Evolutionary conservation across 495 filamentous ascomycete species (phyloP).

Genomic region (Letharia lupina): DNA sequence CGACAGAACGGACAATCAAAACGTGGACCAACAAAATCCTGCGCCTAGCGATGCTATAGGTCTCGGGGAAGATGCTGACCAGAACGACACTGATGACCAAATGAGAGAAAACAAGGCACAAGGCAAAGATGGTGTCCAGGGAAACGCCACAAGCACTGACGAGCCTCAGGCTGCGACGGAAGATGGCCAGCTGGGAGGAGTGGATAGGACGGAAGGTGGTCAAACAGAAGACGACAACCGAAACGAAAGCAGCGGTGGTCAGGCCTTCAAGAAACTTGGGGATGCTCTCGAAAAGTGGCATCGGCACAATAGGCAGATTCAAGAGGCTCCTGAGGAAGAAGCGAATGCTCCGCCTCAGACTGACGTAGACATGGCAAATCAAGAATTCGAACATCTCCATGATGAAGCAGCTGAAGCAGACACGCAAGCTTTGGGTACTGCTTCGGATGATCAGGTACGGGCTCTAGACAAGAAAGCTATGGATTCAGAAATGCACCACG

Average conservation of each 20-base stretch:
- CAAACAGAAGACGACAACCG: not conserved
- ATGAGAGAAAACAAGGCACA: constrained; percentile 41
- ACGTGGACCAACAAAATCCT: constrained; percentile 53
- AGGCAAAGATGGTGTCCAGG: constrained; percentile 31
- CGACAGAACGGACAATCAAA: constrained; percentile 38
- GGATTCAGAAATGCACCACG: constrained; percentile 55
- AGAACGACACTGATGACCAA: constrained; percentile 33
- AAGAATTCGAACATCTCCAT: constrained; percentile 83
- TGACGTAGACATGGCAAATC: constrained; percentile 57
- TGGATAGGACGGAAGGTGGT: not conserved
- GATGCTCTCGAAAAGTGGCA: constrained; percentile 93
- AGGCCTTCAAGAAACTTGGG: constrained; percentile 85
- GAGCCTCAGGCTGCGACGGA: constrained; percentile 38
- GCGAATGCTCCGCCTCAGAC: constrained; percentile 40
- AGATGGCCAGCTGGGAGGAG: constrained; percentile 8
- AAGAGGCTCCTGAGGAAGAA: constrained; percentile 54
- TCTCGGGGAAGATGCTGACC: constrained; percentile 33
- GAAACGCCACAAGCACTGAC: constrained; percentile 30
- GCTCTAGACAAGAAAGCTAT: constrained; percentile 79
- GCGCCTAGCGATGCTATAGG: constrained; percentile 57
- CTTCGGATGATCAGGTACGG: constrained; percentile 75
- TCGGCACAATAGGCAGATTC: constrained; percentile 69
- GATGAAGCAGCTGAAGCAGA: constrained; percentile 72
- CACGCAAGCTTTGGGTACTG: constrained; percentile 82
- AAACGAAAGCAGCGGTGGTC: constrained; percentile 15